A percentile compares a stretch with the other conserved stretches of the same genome.
phyloP scores from a whole-genome alignment of 768 basidiomycete genomes.

The Serendipita vermifera region DNA sequence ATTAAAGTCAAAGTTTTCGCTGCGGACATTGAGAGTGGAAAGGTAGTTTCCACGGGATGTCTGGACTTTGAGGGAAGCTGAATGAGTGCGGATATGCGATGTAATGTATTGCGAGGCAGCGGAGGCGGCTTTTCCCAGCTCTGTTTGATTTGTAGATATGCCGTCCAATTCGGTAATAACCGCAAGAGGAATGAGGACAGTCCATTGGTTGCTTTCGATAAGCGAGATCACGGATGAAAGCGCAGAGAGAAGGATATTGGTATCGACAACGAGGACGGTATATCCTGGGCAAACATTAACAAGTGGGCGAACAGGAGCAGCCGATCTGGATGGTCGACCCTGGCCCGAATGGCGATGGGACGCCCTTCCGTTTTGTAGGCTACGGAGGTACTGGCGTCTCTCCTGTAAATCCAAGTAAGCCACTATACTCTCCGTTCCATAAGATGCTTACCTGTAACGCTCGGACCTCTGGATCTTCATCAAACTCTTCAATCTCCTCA shows the following conservation, averaged over 20 bases:
- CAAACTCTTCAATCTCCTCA: constrained; percentile 41
- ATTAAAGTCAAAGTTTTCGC: constrained; percentile 66
- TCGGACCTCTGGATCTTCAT: constrained; percentile 57
- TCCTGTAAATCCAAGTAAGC: constrained; percentile 33
- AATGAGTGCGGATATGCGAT: constrained; percentile 58
- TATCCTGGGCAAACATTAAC: constrained; percentile 67
- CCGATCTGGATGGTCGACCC: constrained; percentile 22
- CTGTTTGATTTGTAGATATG: constrained; percentile 45
- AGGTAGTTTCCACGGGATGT: constrained; percentile 94
- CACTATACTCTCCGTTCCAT: constrained; percentile 8
- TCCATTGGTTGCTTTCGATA: constrained; percentile 74
- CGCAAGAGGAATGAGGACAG: constrained; percentile 79
- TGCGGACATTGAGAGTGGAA: constrained; percentile 62
- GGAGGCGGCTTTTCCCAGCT: constrained; percentile 62
- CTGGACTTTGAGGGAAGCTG: constrained; percentile 77
- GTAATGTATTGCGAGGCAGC: constrained; percentile 65
- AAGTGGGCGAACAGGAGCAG: constrained; percentile 26
- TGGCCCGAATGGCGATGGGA: constrained; percentile 21
- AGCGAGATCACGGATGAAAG: constrained; percentile 58
- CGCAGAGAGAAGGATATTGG: constrained; percentile 84
- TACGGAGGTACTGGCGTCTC: constrained; percentile 59
- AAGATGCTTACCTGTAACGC: constrained; percentile 55
- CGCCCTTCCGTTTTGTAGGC: constrained; percentile 32
- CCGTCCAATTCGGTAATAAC: constrained; percentile 97
- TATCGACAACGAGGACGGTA: constrained; percentile 83